Evolutionary conservation across 108 stramenopile genomes (phyloP), one percentile per base, ranked within the genome.

Genomic region (Cyclotella baltica): DNA sequence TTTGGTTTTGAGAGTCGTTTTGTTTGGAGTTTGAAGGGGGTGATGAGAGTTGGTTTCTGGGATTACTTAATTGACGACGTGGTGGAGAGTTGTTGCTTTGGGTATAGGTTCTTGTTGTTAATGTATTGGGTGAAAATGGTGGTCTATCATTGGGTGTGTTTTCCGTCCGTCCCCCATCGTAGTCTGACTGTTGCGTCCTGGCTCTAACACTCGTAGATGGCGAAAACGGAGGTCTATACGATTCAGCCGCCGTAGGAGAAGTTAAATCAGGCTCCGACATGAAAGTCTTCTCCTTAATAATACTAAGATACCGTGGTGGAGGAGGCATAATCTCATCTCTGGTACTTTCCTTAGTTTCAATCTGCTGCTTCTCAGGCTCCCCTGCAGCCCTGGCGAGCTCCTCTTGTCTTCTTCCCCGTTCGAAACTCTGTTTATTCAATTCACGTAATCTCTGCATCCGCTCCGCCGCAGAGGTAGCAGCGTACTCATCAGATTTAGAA

Each of bases 351-450:
- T n/a, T n/a, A n/a, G n/a, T n/a, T n/a, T n/a, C n/a, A n/a, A n/a
- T n/a, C n/a, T n/a, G n/a, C n/a, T n/a, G n/a, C n/a, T n/a, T n/a
- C n/a, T n/a, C n/a, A n/a, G n/a, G n/a, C n/a, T n/a, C n/a, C n/a
- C n/a, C n/a, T n/a, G n/a, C n/a, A n/a, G n/a, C n/a, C n/a, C n/a
- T n/a, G n/a, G n/a, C n/a, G n/a, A n/a, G n/a, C n/a, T n/a, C n/a
- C n/a, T n/a, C n/a, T n/a, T n/a, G n/a, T n/a, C n/a, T n/a, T n/a
- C n/a, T n/a, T n/a, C n/a, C n/a, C 13, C 10, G 9, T 31, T 46
- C 48, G 33, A 33, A 28, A 51, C 33, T 67, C 3, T 65, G 64
- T 27, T 68, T 68, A 16, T 70, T 70, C 55, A 70, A 37, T 70
- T 55, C 55, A 29, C 50, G 34, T 8, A 70, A 33, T 56, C 69